Evolutionary conservation across 176 grass and related monocot species (phyloP).

Genomic region (Triticum turgidum): DNA sequence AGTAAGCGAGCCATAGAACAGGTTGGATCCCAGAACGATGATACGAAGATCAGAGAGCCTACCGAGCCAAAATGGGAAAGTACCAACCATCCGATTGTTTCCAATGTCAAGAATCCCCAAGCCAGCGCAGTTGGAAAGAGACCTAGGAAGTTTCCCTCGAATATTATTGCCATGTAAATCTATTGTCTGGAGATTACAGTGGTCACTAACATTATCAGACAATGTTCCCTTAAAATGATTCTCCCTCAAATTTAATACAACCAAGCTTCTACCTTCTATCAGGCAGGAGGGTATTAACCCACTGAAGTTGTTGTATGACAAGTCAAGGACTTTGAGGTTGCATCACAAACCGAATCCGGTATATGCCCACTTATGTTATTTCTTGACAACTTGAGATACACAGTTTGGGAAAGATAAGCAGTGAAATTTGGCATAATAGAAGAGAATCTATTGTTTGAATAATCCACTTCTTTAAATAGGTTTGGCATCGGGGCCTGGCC

Average conservation of each 20-base stretch:
- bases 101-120: slow-evolving; percentile 40
- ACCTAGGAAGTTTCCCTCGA: background rate
- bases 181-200: background rate
- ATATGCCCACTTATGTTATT: slow-evolving; percentile 22
- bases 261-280: background rate
- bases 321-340: background rate
- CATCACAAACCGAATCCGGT: background rate
- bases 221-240: slow-evolving; percentile 4
- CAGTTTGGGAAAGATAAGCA: background rate
- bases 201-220: background rate
- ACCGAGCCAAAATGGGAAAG: slow-evolving; percentile 32
- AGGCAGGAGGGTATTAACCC: slow-evolving; percentile 3
- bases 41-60: background rate
- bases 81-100: slow-evolving; percentile 21
- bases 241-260: background rate
- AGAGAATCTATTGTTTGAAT: slow-evolving; percentile 4
- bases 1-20: slow-evolving; percentile 20
- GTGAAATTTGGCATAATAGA: background rate
- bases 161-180: slow-evolving; percentile 22
- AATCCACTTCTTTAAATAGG: background rate
- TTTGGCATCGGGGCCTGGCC: background rate
- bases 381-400: background rate
- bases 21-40: slow-evolving; percentile 35
- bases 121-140: background rate
- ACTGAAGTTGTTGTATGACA: slow-evolving; percentile 29